These are phyloP conservation scores for Cryptococcus hybrid DNA, from an alignment of 1,284 basidiomycete genomes.

Conservation along the genomic window DNA sequence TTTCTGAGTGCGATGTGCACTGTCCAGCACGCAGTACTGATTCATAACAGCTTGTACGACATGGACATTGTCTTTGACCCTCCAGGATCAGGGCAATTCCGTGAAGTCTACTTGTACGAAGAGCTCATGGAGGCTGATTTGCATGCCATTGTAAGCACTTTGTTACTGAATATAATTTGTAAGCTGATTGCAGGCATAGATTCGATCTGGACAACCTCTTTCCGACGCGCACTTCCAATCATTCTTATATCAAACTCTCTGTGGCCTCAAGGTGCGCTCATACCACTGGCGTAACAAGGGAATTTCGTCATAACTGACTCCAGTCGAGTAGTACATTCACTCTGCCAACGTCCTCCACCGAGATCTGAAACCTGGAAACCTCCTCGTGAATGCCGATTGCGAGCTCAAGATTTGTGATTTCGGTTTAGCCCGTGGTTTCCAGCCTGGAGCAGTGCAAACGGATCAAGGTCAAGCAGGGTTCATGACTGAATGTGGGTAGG, in stretches of 20 bases:
- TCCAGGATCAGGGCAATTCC: constrained; percentile 73
- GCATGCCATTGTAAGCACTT: constrained; percentile 80
- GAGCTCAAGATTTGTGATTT: constrained; percentile 99
- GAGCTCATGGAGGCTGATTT: constrained; percentile 99
- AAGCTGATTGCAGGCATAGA: constrained; percentile 55
- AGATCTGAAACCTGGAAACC: constrained; percentile 91
- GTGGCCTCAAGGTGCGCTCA: constrained; percentile 68
- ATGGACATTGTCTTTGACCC: constrained; percentile 94
- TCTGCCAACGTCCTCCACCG: constrained; percentile 97
- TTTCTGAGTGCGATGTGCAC: neutral
- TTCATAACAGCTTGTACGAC: constrained; percentile 69
- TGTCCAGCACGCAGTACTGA: no score
- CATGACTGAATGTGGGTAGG: constrained; percentile 85
- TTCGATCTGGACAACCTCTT: constrained; percentile 94
- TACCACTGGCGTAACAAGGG: neutral
- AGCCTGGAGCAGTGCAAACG: constrained; percentile 66
- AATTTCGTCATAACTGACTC: neutral
- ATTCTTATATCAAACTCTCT: constrained; percentile 98
- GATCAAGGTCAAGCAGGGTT: constrained; percentile 77
- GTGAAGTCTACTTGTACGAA: constrained; percentile 95
- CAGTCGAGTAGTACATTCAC: constrained; percentile 77
- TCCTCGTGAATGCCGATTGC: constrained; percentile 98
- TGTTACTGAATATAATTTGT: neutral
- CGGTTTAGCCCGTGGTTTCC: constrained; percentile 93
- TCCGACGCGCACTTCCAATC: constrained; percentile 99